phyloP scores from a whole-genome alignment of 164 flowering plant species.

The Cinnamomum chago region DNA sequence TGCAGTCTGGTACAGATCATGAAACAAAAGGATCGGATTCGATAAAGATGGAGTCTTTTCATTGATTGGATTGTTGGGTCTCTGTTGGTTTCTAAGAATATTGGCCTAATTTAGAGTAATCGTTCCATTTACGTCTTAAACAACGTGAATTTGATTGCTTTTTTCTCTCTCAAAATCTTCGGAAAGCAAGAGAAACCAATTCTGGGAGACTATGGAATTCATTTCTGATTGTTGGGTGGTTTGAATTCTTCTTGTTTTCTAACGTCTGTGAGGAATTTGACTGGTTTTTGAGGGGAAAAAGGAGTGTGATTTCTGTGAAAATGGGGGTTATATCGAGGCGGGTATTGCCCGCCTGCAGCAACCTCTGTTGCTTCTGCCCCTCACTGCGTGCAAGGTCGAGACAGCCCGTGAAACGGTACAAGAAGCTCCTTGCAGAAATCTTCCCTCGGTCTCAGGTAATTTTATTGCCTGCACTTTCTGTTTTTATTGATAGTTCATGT shows the following conservation, averaged over 20 bases:
- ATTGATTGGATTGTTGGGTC: conserved; percentile 2
- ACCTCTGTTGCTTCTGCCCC: conserved; percentile 80
- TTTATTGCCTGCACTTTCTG: neutral
- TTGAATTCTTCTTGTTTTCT: neutral
- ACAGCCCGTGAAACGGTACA: conserved; percentile 87
- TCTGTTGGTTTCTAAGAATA: neutral
- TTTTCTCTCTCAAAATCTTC: neutral
- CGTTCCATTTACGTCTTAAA: neutral
- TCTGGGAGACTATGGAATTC: neutral
- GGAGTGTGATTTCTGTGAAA: neutral
- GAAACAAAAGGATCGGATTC: conserved; percentile 2
- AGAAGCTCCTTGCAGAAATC: conserved; percentile 75
- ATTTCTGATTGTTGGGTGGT: neutral
- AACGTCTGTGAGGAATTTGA: neutral
- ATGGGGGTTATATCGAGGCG: conserved; percentile 91
- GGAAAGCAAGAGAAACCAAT: neutral
- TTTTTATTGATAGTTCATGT: neutral
- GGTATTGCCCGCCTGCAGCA: conserved; percentile 80
- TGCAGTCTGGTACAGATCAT: conserved; percentile 10
- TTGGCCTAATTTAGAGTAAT: conserved; percentile 10
- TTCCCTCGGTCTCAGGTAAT: conserved; percentile 69
- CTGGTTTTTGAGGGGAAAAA: neutral
- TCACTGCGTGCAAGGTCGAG: conserved; percentile 83
- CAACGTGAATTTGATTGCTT: neutral
- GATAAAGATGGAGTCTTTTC: conserved; percentile 2